These are phyloP conservation scores for Globisporangium iwayamae DNA, from an alignment of 352 stramenopile species.

Conservation along the genomic window DNA sequence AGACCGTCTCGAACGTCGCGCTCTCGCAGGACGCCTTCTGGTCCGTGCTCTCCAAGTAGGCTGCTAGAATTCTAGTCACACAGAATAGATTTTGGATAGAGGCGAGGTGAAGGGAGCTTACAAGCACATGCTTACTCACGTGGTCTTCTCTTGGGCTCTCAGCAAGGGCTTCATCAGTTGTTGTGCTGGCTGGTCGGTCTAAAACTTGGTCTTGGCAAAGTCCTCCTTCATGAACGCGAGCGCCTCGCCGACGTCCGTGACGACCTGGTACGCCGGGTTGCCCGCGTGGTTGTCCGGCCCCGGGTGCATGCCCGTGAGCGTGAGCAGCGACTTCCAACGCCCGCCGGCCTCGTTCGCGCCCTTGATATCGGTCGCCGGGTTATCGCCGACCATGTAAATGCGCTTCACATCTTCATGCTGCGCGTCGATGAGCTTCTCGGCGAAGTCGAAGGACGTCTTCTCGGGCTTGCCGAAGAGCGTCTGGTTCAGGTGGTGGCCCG, in stretches of 20 bases:
- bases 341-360: slow-evolving; percentile 69
- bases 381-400: slow-evolving; percentile 89
- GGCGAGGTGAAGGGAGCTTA: not conserved
- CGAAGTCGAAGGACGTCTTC: slow-evolving; percentile 67
- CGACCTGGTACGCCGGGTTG: slow-evolving; percentile 65
- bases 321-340: slow-evolving; percentile 83
- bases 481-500: slow-evolving; percentile 66
- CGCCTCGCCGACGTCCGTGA: slow-evolving; percentile 63
- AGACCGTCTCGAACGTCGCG: slow-evolving; percentile 95
- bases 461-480: slow-evolving; percentile 82
- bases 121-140: not conserved
- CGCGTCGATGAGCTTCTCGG: slow-evolving; percentile 68
- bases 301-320: slow-evolving; percentile 77
- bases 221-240: slow-evolving; percentile 79
- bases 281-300: slow-evolving; percentile 63
- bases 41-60: slow-evolving; percentile 93
- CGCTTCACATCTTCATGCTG: slow-evolving; percentile 61
- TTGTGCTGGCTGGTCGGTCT: slow-evolving; percentile 1
- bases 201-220: slow-evolving; percentile 28
- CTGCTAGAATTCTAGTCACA: not conserved
- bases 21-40: slow-evolving; percentile 98
- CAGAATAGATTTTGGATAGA: slow-evolving; percentile 9
- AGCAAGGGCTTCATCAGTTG: not conserved
- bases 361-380: slow-evolving; percentile 79
- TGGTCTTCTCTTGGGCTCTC: not conserved